Base-by-base conservation (phyloP, 345 rosid genomes). In the Citrus reticulata region DNA sequence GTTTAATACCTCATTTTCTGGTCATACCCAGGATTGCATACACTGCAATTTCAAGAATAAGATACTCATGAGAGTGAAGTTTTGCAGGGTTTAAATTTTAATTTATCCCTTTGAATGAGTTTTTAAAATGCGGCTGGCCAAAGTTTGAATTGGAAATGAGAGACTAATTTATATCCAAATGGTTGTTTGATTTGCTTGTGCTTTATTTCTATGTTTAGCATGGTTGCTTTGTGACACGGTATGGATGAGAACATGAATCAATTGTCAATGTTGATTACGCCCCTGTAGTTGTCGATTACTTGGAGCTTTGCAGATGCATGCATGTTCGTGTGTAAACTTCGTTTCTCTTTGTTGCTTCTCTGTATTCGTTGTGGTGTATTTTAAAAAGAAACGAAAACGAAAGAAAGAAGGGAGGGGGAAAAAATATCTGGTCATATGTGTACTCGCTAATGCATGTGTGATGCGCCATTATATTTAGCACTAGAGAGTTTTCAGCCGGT, bases 41-140 rank as follows among this genome's bases (percentile, higher is more conserved):
- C 32, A 27, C 24, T 67, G 8, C 24, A 6, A 4, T 55, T 71
- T 20, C 74, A 35, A 65, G 34, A 85, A 87, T 85, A 87, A 70
- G 70, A 71, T 10, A 32, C 25, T 54, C 59, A 5, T 9, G 66
- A 70, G 67, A 58, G 35, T 72, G n/a, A 80, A 80, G 83, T 83
- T 87, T 87, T 85, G 85, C 63, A 66, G 83, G 81, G 80, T 69
- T 72, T 62, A 76, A 35, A 32, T 79, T 34, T 70, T 51, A 58
- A 64, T 61, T 76, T 83, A 64, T 55, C 83, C 74, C 30, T 42
- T 70, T 19, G 32, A 64, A 65, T 9, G 68, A 80, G 86, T 68
- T 39, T 25, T 74, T 13, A 58, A 61, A 16, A 37, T 76, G 88
- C 83, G 86, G 87, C 88, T 62, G 83, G 76, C 73, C 73, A 68